These are phyloP conservation scores for Diaporthe sp. DNA, from an alignment of 2,329 filamentous ascomycete species.

Conservation along the genomic window DNA sequence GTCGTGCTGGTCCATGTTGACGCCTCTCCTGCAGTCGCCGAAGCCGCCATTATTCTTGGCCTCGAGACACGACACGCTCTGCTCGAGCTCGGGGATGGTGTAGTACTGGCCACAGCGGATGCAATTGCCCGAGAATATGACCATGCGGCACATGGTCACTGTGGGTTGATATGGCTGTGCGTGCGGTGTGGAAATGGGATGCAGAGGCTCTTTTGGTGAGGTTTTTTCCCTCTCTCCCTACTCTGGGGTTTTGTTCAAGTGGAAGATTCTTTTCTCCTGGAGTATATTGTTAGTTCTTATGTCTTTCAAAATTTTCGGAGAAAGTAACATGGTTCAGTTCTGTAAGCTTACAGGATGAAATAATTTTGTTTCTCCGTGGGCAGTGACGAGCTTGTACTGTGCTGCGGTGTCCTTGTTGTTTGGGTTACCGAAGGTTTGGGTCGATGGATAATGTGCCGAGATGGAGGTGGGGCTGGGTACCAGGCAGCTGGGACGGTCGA, in stretches of 20 bases:
- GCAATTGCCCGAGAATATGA: slow-evolving; percentile 61
- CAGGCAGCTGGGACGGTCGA: slow-evolving; percentile 38
- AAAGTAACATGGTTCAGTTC: background rate
- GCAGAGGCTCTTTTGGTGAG: background rate
- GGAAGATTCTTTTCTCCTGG: background rate
- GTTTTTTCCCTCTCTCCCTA: background rate
- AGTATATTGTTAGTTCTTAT: background rate
- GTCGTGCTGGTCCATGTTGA: slow-evolving; percentile 58
- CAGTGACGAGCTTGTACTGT: background rate
- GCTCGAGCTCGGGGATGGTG: slow-evolving; percentile 60
- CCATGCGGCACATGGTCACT: slow-evolving; percentile 61
- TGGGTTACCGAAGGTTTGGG: slow-evolving; percentile 39
- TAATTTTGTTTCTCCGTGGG: background rate
- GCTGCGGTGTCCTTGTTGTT: slow-evolving; percentile 20
- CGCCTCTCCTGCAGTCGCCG: slow-evolving; percentile 58
- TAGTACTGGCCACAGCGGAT: slow-evolving; percentile 57
- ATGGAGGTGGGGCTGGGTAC: slow-evolving; percentile 39
- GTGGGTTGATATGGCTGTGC: background rate
- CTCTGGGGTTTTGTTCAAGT: background rate
- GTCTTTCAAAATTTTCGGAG: background rate
- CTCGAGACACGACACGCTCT: slow-evolving; percentile 63
- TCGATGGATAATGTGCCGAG: slow-evolving; percentile 37
- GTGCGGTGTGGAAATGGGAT: background rate
- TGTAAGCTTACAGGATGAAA: slow-evolving; percentile 27
- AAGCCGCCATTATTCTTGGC: slow-evolving; percentile 64